phyloP scores from a whole-genome alignment of 768 basidiomycete species.

The Nidularia pulvinata region DNA sequence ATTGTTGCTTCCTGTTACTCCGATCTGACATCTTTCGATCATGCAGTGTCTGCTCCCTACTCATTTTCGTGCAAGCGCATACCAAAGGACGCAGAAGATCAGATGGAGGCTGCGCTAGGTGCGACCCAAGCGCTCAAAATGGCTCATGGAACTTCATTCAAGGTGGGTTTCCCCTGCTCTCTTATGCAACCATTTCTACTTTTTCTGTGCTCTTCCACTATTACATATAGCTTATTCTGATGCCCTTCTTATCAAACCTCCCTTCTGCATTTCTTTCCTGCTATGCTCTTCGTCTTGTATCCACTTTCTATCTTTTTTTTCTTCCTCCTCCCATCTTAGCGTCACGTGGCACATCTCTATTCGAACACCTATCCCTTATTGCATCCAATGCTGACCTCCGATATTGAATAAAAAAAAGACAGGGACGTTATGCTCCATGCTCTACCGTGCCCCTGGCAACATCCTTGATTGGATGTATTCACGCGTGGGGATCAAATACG shows the following conservation, averaged over 20 bases:
- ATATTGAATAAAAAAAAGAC: too few species aligned
- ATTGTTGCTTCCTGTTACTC: too few species aligned
- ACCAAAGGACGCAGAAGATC: conserved; percentile 75
- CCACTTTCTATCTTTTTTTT: neutral
- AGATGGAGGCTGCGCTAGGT: conserved; percentile 70
- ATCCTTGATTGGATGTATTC: conserved; percentile 35
- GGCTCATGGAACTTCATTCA: conserved; percentile 56
- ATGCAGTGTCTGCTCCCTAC: conserved; percentile 76
- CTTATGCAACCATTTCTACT: too few species aligned
- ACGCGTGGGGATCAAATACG: conserved; percentile 25
- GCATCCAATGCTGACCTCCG: too few species aligned
- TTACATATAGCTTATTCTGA: neutral
- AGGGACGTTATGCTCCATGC: conserved; percentile 24
- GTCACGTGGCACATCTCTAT: too few species aligned
- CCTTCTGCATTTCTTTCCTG: neutral
- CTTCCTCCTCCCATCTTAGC: too few species aligned
- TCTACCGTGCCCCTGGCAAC: conserved; percentile 32
- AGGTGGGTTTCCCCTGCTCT: conserved; percentile 40
- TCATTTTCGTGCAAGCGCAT: conserved; percentile 66
- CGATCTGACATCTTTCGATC: too few species aligned
- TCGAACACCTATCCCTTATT: too few species aligned
- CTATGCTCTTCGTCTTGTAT: neutral
- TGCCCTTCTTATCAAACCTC: conserved; percentile 5
- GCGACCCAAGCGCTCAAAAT: conserved; percentile 55
- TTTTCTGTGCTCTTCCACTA: too few species aligned